Evolutionary conservation across 2,329 filamentous ascomycete genomes (phyloP).

Genomic region (Triangularia setosa): DNA sequence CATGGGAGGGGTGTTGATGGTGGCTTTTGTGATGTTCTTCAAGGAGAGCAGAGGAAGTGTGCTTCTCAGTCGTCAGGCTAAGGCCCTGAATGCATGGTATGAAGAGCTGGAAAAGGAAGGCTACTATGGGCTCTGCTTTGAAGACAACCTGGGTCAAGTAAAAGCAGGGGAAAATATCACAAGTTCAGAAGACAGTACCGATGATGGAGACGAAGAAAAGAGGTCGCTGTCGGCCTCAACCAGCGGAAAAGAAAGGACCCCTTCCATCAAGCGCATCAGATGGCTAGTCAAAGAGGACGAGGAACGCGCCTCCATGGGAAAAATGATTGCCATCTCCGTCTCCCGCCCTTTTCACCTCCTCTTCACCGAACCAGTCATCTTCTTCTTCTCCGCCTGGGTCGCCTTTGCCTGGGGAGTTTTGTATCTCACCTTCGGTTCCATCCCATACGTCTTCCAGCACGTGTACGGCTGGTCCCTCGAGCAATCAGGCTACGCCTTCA

Average conservation of each 20-base stretch:
- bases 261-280: slow-evolving; percentile 54
- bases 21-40: slow-evolving; percentile 65
- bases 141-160: slow-evolving; percentile 8
- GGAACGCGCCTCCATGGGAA: slow-evolving; percentile 61
- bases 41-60: slow-evolving; percentile 80
- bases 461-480: slow-evolving; percentile 65
- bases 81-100: slow-evolving; percentile 73
- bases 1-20: slow-evolving; percentile 57
- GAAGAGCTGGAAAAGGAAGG: slow-evolving; percentile 65
- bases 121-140: slow-evolving; percentile 45
- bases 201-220: slow-evolving; percentile 23
- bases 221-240: neutral
- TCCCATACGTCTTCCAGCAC: slow-evolving; percentile 70
- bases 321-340: slow-evolving; percentile 70
- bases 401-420: slow-evolving; percentile 86
- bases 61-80: slow-evolving; percentile 71
- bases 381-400: slow-evolving; percentile 86
- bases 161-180: neutral
- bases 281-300: slow-evolving; percentile 81
- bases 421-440: slow-evolving; percentile 77
- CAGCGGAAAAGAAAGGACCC: neutral
- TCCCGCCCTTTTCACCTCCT: slow-evolving; percentile 75
- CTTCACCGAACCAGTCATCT: slow-evolving; percentile 72
- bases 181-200: neutral
- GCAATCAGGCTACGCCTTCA: slow-evolving; percentile 68